Conservation (phyloP, 306 rosid genomes). For the Phaseolus lunatus region DNA sequence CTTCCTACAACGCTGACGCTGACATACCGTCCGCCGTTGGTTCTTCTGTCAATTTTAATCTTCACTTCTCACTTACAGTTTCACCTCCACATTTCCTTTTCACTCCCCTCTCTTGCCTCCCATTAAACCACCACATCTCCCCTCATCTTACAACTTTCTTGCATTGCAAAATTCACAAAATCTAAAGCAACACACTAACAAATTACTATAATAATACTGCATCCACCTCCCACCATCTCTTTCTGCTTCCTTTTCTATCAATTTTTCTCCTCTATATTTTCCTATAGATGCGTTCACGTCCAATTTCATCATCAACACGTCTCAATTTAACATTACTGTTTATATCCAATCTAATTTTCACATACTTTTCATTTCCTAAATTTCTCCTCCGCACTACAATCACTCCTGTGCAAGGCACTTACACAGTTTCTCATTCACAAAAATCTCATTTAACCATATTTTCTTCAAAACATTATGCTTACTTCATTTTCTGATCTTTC, state of each 20-base stretch:
- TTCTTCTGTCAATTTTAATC: slow-evolving; percentile 43
- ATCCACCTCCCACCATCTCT: not conserved
- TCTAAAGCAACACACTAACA: not conserved
- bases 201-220: not conserved
- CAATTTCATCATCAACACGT: not conserved
- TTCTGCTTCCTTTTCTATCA: not conserved
- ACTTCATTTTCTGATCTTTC: too few relatives aligned
- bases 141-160: not conserved
- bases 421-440: not conserved
- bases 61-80: slow-evolving; percentile 23
- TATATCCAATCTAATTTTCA: not conserved
- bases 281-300: not conserved
- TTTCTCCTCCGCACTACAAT: not conserved
- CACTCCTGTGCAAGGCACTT: not conserved
- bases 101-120: not conserved
- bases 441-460: not conserved
- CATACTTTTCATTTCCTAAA: not conserved
- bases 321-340: not conserved
- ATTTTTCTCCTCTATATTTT: not conserved
- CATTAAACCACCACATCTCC: not conserved
- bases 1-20: slow-evolving; percentile 21
- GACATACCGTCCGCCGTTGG: slow-evolving; percentile 50
- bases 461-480: not conserved
- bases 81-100: not conserved
- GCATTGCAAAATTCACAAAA: not conserved